Evolutionary conservation across 257 asterid species (phyloP).

Genomic region (Fraxinus excelsior): DNA sequence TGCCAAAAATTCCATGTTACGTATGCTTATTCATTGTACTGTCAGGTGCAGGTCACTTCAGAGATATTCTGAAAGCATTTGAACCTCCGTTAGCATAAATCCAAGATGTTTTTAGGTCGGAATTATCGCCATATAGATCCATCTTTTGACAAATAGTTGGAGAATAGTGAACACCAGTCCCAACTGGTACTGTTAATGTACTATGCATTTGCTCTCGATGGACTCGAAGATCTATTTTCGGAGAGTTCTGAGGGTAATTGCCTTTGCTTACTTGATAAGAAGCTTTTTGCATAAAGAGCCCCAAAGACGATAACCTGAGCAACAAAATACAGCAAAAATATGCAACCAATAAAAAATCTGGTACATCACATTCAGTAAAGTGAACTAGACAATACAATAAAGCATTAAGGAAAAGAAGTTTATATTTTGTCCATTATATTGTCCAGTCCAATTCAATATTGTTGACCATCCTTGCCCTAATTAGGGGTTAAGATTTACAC

Average conservation of each 20-base stretch:
- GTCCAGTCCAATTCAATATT: not conserved
- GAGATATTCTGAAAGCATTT: too few relatives aligned
- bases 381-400: not conserved
- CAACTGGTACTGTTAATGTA: not conserved
- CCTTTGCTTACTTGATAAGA: constrained; percentile 19
- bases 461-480: not conserved
- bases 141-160: constrained; percentile 17
- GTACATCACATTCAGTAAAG: not conserved
- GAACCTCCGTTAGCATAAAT: too few relatives aligned
- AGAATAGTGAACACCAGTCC: constrained; percentile 20
- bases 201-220: constrained; percentile 46
- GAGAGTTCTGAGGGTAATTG: constrained; percentile 41
- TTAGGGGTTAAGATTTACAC: constrained; percentile 27
- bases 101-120: too few relatives aligned
- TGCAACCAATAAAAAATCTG: constrained; percentile 10
- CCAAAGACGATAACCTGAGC: constrained; percentile 46
- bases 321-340: constrained; percentile 17
- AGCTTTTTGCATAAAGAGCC: not conserved
- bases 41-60: constrained; percentile 4
- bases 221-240: constrained; percentile 48
- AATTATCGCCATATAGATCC: constrained; percentile 16
- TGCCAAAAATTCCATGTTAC: not conserved
- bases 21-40: constrained; percentile 19
- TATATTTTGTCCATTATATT: too few relatives aligned
- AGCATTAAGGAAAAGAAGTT: too few relatives aligned